Evolutionary conservation across 345 rosid genomes (phyloP), one percentile per base, ranked within the genome.

Genomic region (Eucalyptus microcorys): DNA sequence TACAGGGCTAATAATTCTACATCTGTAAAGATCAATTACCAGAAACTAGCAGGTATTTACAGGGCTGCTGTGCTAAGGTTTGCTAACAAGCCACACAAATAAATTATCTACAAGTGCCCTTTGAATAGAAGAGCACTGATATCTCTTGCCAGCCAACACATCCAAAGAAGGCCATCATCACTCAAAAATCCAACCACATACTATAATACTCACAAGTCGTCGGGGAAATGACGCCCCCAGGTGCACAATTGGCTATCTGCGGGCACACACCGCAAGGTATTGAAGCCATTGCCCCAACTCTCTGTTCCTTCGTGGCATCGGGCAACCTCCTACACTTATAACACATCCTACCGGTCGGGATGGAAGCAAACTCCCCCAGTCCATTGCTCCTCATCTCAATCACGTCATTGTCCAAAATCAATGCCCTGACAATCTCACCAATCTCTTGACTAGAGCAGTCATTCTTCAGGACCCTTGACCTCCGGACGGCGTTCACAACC

Each of bases 221-320:
- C 0, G 97, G 99, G 19, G 97, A 95, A 86, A 95, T 94, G 52
- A 92, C 87, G n/a, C 98, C 99, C 68, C 91, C 96, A 7, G 98
- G 97, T 11, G 95, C 91, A 89, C 99, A 97, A 8, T 49, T 59
- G 48, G 88, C 92, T 32, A 95, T 93, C 32, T 91, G 92, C 1
- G 99, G 99, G 91, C 99, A 96, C 83, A 91, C 97, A 57, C 97
- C 97, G 19, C 99, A 97, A n/a, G 98, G 98, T 22, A 96, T 89
- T 6, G 95, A 94, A 91, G 97, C 95, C 89, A 97, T 91, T n/a
- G 95, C 93, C 19, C 96, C 96, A 14, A 22, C 86, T 81, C 90
- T 94, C 1, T 91, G 92, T 27, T 93, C 95, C 57, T 87, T 95
- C 40, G 83, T 89, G 47, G 50, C 50, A 5, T 89, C 89, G 3